Percentiles rank a stretch among this genome's conserved stretches.
Evolutionary conservation across 2,329 filamentous ascomycete genomes (phyloP).

Genomic region (Trichoderma simmonsii): DNA sequence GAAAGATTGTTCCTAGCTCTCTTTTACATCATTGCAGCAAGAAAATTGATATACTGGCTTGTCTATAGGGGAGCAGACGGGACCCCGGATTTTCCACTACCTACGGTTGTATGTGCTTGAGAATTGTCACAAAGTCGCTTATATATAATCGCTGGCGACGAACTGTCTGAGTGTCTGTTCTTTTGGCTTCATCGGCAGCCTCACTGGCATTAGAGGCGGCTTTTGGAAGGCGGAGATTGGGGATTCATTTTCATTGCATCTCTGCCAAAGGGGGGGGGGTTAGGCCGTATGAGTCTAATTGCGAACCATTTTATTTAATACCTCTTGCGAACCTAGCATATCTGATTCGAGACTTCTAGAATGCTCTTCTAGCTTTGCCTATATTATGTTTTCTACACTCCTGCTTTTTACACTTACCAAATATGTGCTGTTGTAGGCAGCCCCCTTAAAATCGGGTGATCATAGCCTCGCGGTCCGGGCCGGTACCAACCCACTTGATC

Average conservation of each 20-base stretch:
- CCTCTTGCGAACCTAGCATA: not conserved
- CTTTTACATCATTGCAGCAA: not conserved
- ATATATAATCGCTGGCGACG: too few relatives aligned
- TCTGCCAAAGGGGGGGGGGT: too few relatives aligned
- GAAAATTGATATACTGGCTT: too few relatives aligned
- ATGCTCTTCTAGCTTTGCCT: not conserved
- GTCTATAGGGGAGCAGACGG: too few relatives aligned
- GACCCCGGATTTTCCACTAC: too few relatives aligned
- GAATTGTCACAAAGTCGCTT: too few relatives aligned
- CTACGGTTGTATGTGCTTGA: too few relatives aligned
- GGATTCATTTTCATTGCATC: too few relatives aligned
- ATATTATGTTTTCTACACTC: not conserved
- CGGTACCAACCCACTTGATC: conserved; percentile 64
- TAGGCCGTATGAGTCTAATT: not conserved
- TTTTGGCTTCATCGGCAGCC: too few relatives aligned
- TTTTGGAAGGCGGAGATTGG: too few relatives aligned
- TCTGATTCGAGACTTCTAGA: not conserved
- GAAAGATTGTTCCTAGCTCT: not conserved
- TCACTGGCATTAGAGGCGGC: too few relatives aligned
- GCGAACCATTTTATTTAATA: not conserved
- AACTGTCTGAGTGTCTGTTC: too few relatives aligned
- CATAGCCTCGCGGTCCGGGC: conserved; percentile 63
- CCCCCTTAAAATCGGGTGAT: conserved; percentile 37
- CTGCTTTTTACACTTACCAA: not conserved
- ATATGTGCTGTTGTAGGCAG: not conserved